Percentiles rank a stretch among this genome's conserved stretches.
Conservation (phyloP, 2,329 filamentous ascomycete species). For the Corinectria fuckeliana region DNA sequence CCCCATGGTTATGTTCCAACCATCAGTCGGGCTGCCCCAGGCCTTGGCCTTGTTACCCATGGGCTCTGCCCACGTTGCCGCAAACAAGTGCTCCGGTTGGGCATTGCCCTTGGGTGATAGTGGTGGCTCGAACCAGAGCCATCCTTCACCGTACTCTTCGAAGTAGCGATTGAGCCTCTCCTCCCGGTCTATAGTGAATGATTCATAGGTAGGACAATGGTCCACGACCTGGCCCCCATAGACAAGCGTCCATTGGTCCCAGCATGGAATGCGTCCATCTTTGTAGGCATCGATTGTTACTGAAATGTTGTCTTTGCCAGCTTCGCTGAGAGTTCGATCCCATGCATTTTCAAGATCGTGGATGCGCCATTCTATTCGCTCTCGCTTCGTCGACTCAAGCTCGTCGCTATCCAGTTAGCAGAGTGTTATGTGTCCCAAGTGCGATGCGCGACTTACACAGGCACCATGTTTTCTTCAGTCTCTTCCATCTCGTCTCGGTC, state of each 20-base stretch:
- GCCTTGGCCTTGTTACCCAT: neutral
- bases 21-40: conserved; percentile 6
- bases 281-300: conserved; percentile 32
- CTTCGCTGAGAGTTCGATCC: conserved; percentile 13
- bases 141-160: conserved; percentile 30
- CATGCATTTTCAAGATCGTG: conserved; percentile 15
- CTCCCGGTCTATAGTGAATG: conserved; percentile 32
- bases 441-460: conserved; percentile 20
- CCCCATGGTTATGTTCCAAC: conserved; percentile 37
- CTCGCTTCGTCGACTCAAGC: conserved; percentile 31
- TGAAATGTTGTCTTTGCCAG: conserved; percentile 24
- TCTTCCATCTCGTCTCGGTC: conserved; percentile 30
- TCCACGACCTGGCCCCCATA: conserved; percentile 32
- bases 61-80: conserved; percentile 35
- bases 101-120: conserved; percentile 20
- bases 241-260: conserved; percentile 34
- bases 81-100: conserved; percentile 28
- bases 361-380: conserved; percentile 20
- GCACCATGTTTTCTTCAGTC: conserved; percentile 30
- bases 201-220: conserved; percentile 31
- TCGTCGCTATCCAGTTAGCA: conserved; percentile 29
- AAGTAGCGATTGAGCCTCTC: conserved; percentile 33
- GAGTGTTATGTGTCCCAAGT: too few relatives aligned
- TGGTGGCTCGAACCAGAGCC: conserved; percentile 38
- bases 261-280: conserved; percentile 29